These are phyloP conservation scores for Fusarium oligoseptatum DNA, from an alignment of 2,329 filamentous ascomycete genomes.

Conservation along the genomic window DNA sequence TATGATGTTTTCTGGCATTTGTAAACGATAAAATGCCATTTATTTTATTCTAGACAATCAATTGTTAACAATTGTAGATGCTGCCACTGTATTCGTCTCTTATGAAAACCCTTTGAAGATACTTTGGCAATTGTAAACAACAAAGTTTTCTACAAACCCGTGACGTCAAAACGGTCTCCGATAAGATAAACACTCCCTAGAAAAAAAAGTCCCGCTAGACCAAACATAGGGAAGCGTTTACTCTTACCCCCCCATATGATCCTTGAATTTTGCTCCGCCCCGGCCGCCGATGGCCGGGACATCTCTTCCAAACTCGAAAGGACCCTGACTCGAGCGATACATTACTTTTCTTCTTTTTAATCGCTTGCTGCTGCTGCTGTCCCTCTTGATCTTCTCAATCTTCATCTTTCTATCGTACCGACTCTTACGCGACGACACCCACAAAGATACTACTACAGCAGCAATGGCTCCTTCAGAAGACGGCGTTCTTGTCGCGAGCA, in stretches of 20 bases:
- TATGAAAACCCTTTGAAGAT: background rate
- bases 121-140: background rate
- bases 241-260: slow-evolving; percentile 30
- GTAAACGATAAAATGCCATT: background rate
- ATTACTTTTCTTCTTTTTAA: background rate
- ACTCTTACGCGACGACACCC: background rate
- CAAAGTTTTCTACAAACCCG: background rate
- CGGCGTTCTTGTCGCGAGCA: slow-evolving; percentile 22
- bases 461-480: slow-evolving; percentile 49
- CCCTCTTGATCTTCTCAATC: slow-evolving; percentile 14
- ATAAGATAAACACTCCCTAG: slow-evolving; percentile 35
- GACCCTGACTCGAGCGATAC: slow-evolving; percentile 36
- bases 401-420: slow-evolving; percentile 5
- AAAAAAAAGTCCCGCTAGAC: background rate
- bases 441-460: too few species aligned
- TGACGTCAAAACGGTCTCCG: slow-evolving; percentile 27
- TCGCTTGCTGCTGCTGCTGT: background rate
- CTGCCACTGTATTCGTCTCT: background rate
- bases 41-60: background rate
- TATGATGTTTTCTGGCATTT: background rate
- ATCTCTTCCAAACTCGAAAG: background rate
- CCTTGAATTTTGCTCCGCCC: slow-evolving; percentile 38
- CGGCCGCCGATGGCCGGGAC: background rate
- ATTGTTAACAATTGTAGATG: background rate
- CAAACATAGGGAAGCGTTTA: background rate